phyloP scores from a whole-genome alignment of 305 asterid species.

The Galium porrigens region DNA sequence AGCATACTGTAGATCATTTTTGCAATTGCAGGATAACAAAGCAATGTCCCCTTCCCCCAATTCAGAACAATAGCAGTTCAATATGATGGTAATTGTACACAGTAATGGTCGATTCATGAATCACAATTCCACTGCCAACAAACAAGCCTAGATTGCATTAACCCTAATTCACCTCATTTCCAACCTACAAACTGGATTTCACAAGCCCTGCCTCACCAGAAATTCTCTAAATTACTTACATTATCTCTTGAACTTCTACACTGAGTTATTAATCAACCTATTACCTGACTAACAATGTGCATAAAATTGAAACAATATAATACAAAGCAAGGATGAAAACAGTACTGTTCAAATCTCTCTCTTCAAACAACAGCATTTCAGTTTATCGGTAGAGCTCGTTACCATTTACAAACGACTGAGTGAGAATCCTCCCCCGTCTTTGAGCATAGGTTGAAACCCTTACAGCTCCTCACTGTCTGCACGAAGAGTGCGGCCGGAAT shows the following conservation, averaged over 20 bases:
- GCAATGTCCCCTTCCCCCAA: neutral
- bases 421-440: constrained; percentile 3
- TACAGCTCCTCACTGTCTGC: neutral
- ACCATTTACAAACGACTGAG: constrained; percentile 14
- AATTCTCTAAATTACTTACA: neutral
- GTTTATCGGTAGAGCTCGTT: neutral
- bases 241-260: neutral
- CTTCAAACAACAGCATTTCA: neutral
- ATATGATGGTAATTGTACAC: neutral
- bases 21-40: neutral
- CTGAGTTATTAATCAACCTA: neutral
- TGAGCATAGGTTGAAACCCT: neutral
- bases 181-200: neutral
- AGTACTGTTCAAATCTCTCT: neutral
- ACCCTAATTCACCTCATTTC: neutral
- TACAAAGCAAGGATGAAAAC: neutral
- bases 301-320: neutral
- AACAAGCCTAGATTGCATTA: neutral
- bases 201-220: neutral
- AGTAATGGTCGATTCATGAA: neutral
- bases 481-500: constrained; percentile 3
- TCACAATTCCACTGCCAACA: neutral
- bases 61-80: neutral
- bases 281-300: neutral
- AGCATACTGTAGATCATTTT: neutral